Conservation (phyloP, 352 stramenopile species). For the Phytopythium delawarense region DNA sequence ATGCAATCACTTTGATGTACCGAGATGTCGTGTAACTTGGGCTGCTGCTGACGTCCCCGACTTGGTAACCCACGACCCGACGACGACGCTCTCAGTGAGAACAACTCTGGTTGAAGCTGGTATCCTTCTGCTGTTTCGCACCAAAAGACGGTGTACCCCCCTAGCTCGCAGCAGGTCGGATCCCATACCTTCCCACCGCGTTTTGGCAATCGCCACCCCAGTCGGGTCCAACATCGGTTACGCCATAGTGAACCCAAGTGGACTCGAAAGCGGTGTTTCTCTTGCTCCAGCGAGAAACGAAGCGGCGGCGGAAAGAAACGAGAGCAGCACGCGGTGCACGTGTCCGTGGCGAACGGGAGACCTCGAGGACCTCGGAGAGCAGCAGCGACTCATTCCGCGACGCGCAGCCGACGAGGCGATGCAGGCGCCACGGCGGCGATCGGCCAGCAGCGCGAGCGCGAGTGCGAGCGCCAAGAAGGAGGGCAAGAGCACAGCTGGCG, state of each 20-base stretch:
- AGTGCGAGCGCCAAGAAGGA: neutral
- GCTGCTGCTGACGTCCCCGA: too few species aligned
- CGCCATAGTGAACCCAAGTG: neutral
- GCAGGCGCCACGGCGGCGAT: slow-evolving; percentile 3
- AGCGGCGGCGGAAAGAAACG: slow-evolving; percentile 3
- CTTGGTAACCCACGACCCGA: too few species aligned
- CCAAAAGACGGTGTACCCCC: neutral
- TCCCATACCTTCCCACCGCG: neutral
- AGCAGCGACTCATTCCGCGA: neutral
- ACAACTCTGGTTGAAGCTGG: slow-evolving; percentile 2
- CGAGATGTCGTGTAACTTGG: too few species aligned
- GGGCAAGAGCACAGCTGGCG: neutral
- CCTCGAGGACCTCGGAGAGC: neutral
- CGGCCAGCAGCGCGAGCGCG: neutral
- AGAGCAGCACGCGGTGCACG: neutral
- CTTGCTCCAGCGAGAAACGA: neutral
- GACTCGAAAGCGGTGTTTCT: neutral
- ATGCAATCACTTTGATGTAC: too few species aligned
- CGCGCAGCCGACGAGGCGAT: neutral
- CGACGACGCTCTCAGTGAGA: too few species aligned
- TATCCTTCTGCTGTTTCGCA: too few species aligned
- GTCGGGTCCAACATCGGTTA: neutral
- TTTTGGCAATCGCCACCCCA: neutral
- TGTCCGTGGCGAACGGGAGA: neutral
- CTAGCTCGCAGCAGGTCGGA: too few species aligned